Conservation (phyloP, 2,329 filamentous ascomycete species). For the Colletotrichum trifolii region DNA sequence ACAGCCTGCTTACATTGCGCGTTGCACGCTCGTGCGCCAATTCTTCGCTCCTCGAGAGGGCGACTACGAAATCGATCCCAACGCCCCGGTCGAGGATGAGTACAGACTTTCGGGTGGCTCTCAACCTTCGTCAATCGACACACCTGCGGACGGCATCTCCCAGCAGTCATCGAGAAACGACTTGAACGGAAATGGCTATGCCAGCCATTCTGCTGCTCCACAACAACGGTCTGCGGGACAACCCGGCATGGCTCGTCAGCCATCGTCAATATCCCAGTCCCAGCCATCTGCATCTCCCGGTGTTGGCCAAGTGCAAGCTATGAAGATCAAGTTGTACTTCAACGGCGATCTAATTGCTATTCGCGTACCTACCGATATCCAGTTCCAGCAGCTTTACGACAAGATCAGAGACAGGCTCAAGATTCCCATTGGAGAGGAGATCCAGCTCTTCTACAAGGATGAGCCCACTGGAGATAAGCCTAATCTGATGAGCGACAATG, state of each 20-base stretch:
- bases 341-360: constrained; percentile 93
- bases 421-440: constrained; percentile 73
- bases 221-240: constrained; percentile 47
- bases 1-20: constrained; percentile 85
- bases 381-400: constrained; percentile 80
- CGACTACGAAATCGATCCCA: constrained; percentile 91
- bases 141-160: constrained; percentile 69
- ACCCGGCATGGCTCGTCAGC: constrained; percentile 55
- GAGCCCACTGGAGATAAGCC: constrained; percentile 81
- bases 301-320: constrained; percentile 62
- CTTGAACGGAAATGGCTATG: constrained; percentile 67
- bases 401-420: constrained; percentile 89
- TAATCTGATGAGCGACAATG: constrained; percentile 80
- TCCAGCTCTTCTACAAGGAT: constrained; percentile 87
- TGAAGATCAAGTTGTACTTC: constrained; percentile 97
- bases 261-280: constrained; percentile 62
- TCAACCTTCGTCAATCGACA: constrained; percentile 73
- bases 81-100: constrained; percentile 72
- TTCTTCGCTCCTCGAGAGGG: constrained; percentile 92
- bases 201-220: constrained; percentile 63
- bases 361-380: constrained; percentile 84
- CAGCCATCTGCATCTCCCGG: constrained; percentile 67
- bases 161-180: constrained; percentile 74
- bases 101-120: constrained; percentile 80
- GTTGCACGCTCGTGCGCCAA: constrained; percentile 85